A percentile compares a stretch with the other conserved stretches of the same genome.
phyloP scores from a whole-genome alignment of 164 flowering plant genomes.

The Tetracentron sinense region DNA sequence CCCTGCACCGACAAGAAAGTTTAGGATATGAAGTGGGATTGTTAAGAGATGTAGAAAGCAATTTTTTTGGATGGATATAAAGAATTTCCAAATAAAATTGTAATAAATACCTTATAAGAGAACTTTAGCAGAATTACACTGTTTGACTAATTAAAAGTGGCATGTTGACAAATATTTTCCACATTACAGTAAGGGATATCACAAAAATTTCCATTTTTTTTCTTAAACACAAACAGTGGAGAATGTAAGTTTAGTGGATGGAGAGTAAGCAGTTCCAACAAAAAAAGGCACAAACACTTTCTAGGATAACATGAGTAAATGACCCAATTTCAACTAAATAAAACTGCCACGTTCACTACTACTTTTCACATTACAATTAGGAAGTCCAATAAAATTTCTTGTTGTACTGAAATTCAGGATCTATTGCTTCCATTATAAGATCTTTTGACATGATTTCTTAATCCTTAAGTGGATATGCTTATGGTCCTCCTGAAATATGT shows the following conservation, averaged over 20 bases:
- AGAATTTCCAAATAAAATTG: no score
- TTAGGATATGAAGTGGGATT: no score
- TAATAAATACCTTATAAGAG: no score
- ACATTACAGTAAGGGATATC: background rate
- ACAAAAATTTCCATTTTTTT: background rate
- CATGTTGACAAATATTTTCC: background rate
- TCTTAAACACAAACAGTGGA: background rate
- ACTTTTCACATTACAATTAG: background rate
- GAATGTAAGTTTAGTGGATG: background rate
- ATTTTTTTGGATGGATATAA: no score
- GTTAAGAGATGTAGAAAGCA: no score
- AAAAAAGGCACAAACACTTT: background rate
- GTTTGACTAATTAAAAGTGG: background rate
- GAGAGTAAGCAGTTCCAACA: background rate
- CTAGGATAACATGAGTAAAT: background rate
- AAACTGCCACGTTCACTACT: background rate
- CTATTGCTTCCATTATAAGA: background rate
- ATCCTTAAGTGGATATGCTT: constrained; percentile 14
- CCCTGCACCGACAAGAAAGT: no score
- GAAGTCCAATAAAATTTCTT: background rate
- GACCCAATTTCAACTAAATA: background rate
- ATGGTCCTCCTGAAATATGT: constrained; percentile 18
- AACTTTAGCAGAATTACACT: background rate
- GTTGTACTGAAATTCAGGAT: no score
- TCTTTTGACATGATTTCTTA: constrained; percentile 17